phyloP scores from a whole-genome alignment of 768 basidiomycete species.

The Serpula lacrymans region DNA sequence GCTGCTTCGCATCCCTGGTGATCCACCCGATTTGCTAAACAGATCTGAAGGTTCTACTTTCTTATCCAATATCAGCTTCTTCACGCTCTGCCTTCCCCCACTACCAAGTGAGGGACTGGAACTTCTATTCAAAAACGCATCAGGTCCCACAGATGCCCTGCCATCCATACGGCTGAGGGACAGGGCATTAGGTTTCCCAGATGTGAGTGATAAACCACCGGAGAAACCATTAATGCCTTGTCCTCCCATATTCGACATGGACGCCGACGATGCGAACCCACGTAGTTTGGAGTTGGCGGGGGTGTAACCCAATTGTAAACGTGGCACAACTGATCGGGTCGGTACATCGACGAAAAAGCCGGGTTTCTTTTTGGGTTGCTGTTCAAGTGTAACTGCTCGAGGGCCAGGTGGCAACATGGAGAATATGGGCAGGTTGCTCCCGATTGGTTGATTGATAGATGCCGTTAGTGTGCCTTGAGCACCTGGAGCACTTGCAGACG shows the following conservation, averaged over 20 bases:
- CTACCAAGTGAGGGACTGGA: constrained; percentile 65
- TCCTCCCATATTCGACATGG: constrained; percentile 31
- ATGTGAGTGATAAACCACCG: constrained; percentile 43
- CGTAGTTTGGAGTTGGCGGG: constrained; percentile 64
- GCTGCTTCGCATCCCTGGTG: constrained; percentile 26
- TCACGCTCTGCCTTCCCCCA: constrained; percentile 76
- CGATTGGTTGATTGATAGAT: constrained; percentile 85
- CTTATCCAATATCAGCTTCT: constrained; percentile 88
- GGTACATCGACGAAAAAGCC: constrained; percentile 77
- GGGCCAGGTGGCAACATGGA: constrained; percentile 72
- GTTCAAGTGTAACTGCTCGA: constrained; percentile 57
- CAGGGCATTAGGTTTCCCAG: constrained; percentile 55
- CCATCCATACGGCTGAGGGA: constrained; percentile 48
- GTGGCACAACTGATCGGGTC: constrained; percentile 66
- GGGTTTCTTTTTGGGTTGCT: constrained; percentile 69
- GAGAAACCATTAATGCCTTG: constrained; percentile 35
- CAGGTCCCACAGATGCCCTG: constrained; percentile 43
- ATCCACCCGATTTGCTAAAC: constrained; percentile 48
- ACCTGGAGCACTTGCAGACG: constrained; percentile 40
- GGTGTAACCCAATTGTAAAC: constrained; percentile 61
- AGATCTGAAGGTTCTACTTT: constrained; percentile 73
- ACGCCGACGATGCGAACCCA: constrained; percentile 53
- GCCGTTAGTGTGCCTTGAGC: constrained; percentile 67
- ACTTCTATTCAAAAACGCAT: constrained; percentile 55
- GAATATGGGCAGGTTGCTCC: constrained; percentile 68